These are phyloP conservation scores for Tirmania nivea DNA, from an alignment of 495 filamentous ascomycete species.

Conservation along the genomic window DNA sequence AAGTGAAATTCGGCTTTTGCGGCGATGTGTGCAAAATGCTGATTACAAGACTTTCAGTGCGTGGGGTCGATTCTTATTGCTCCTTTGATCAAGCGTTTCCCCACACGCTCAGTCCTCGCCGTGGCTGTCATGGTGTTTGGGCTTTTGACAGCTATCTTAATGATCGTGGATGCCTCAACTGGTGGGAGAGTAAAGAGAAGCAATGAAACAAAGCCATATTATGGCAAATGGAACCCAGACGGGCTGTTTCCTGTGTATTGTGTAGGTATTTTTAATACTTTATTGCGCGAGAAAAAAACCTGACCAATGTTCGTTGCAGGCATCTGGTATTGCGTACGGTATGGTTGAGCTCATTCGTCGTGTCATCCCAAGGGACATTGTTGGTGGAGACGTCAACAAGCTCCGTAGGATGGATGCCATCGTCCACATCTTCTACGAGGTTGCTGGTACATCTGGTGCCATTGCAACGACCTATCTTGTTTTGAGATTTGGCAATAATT, in stretches of 20 bases:
- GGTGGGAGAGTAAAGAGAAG: constrained; percentile 21
- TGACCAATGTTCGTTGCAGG: not conserved
- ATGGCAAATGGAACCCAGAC: constrained; percentile 23
- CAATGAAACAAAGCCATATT: constrained; percentile 19
- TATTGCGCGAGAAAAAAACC: not conserved
- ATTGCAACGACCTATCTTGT: constrained; percentile 23
- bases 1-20: not conserved
- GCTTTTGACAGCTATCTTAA: constrained; percentile 20
- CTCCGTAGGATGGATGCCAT: constrained; percentile 25
- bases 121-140: constrained; percentile 22
- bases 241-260: constrained; percentile 25
- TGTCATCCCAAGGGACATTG: constrained; percentile 27
- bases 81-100: constrained; percentile 23
- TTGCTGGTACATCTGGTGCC: constrained; percentile 23
- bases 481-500: constrained; percentile 24
- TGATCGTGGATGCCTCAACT: constrained; percentile 22
- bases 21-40: too few species aligned
- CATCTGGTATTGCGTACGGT: constrained; percentile 18
- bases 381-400: constrained; percentile 26
- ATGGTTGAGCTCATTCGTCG: constrained; percentile 29
- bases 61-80: constrained; percentile 26
- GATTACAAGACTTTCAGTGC: constrained; percentile 9
- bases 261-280: constrained; percentile 5
- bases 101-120: constrained; percentile 22
- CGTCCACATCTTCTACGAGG: constrained; percentile 28